A percentile compares a stretch with the other conserved stretches of the same genome.
Conservation (phyloP, 1,284 basidiomycete genomes). For the Sphagnurus paluster region DNA sequence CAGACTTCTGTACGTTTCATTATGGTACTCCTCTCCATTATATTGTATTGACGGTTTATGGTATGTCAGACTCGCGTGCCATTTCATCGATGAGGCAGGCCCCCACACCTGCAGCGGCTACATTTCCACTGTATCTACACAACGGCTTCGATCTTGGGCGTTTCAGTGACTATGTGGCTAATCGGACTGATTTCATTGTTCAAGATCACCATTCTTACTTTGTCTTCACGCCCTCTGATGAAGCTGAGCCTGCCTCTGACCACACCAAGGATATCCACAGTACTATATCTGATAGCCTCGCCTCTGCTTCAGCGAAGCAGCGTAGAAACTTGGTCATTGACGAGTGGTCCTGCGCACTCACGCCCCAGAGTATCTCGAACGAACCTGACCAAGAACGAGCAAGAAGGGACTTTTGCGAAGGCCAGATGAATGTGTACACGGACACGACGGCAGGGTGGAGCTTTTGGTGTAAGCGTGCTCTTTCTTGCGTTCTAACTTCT, state of each 20-base stretch:
- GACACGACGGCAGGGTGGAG: conserved; percentile 65
- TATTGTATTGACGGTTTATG: conserved; percentile 2
- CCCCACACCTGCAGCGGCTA: conserved; percentile 41
- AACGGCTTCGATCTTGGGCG: conserved; percentile 69
- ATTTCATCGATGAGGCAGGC: conserved; percentile 54
- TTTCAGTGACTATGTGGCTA: conserved; percentile 55
- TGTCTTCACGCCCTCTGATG: conserved; percentile 57
- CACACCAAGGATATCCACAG: conserved; percentile 51
- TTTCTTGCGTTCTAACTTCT: neutral
- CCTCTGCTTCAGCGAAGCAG: conserved; percentile 36
- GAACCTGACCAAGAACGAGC: conserved; percentile 49
- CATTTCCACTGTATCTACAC: conserved; percentile 72
- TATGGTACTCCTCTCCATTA: conserved; percentile 9
- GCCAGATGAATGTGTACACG: conserved; percentile 63
- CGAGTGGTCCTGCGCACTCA: conserved; percentile 75
- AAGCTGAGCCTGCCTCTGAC: conserved; percentile 43
- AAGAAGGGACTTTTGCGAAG: conserved; percentile 57
- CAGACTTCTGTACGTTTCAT: conserved; percentile 60
- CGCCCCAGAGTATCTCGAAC: conserved; percentile 50
- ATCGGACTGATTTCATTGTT: conserved; percentile 68
- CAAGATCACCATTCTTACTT: conserved; percentile 80
- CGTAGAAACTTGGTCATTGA: conserved; percentile 67
- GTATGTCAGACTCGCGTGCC: conserved; percentile 44
- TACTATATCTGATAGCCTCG: conserved; percentile 41
- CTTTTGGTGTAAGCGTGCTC: conserved; percentile 67